Base-by-base conservation (phyloP, 805 yeast genomes). In the Saturnispora besseyi region DNA sequence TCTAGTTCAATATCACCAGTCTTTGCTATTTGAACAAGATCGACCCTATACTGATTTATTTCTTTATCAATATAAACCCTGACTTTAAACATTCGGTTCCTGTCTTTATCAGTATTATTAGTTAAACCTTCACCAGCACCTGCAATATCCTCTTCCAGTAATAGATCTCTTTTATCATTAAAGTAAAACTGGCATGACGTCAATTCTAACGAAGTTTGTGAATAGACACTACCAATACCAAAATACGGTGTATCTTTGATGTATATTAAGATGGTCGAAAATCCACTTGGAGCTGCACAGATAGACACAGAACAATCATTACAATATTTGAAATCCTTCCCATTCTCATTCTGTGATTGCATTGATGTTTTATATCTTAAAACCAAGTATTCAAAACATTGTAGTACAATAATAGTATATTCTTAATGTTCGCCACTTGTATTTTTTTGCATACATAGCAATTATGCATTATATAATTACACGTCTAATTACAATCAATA, bases 191-290 rank as follows among this genome's bases (percentile, higher is more conserved):
- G 48, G 3, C 53, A 56, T 24, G 47, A 15, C n/a, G 40, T 38
- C 10, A 54, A 31, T 11, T 51, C 57, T 2, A 50, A 6, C 5
- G 58, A 45, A 2, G 51, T 29, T 22, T 26, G 34, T 11, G 49
- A 30, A 13, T 40, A 45, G 13, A 53, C 13, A 1, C 49, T 31
- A 0, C 59, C 59, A 9, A 56, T 43, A 2, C 57, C 59, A 28
- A 56, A 48, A 9, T 53, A 36, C 7, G 57, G 54, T 1, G 59
- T 48, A n/a, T 50, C 51, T 18, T 50, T 42, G 1, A 57, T 45
- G 18, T 51, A 36, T 2, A 57, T 15, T 2, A 56, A 18, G 5
- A 57, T 28, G 6, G 56, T 53, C 6, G 59, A 32, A 38, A 50
- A 40, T 12, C 59, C 60, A 2, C 52, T 51, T 0, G 51, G 57